phyloP scores from a whole-genome alignment of 2,329 filamentous ascomycete genomes.

The Phialemonium atrogriseum region DNA sequence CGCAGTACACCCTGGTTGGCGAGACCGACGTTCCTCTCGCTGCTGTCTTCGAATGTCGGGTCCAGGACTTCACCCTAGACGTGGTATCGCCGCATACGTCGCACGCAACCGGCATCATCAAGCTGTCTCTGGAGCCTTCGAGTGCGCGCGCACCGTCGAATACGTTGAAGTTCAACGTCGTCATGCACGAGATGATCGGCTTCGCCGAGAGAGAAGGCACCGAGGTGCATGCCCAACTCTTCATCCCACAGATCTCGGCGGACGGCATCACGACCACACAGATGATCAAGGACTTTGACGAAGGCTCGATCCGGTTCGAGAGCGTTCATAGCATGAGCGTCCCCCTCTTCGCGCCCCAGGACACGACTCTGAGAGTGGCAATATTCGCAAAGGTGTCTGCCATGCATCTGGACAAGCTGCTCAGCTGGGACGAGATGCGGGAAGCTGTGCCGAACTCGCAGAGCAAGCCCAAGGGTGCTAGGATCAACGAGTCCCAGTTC shows the following conservation, averaged over 20 bases:
- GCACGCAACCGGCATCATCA: slow-evolving; percentile 82
- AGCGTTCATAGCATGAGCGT: slow-evolving; percentile 98
- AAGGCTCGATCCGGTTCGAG: slow-evolving; percentile 86
- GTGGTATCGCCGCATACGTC: slow-evolving; percentile 88
- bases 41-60: slow-evolving; percentile 87
- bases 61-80: slow-evolving; percentile 89
- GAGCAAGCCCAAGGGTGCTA: slow-evolving; percentile 46
- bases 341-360: slow-evolving; percentile 66
- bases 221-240: slow-evolving; percentile 94
- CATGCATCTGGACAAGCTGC: slow-evolving; percentile 93
- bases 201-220: slow-evolving; percentile 95
- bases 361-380: slow-evolving; percentile 72
- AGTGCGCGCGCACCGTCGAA: slow-evolving; percentile 86
- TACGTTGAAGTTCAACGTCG: slow-evolving; percentile 95
- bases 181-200: slow-evolving; percentile 92
- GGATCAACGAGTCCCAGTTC: slow-evolving; percentile 87
- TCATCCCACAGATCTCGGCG: slow-evolving; percentile 82
- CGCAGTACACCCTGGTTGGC: slow-evolving; percentile 84
- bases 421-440: slow-evolving; percentile 98
- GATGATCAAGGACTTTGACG: slow-evolving; percentile 89
- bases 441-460: slow-evolving; percentile 59
- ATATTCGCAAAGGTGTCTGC: slow-evolving; percentile 85
- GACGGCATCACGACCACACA: slow-evolving; percentile 91
- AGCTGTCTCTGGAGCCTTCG: slow-evolving; percentile 85
- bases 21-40: slow-evolving; percentile 88